Evolutionary conservation across 1,284 basidiomycete genomes (phyloP), one percentile per base, ranked within the genome.

Genomic region (Ustilago cynodontis): DNA sequence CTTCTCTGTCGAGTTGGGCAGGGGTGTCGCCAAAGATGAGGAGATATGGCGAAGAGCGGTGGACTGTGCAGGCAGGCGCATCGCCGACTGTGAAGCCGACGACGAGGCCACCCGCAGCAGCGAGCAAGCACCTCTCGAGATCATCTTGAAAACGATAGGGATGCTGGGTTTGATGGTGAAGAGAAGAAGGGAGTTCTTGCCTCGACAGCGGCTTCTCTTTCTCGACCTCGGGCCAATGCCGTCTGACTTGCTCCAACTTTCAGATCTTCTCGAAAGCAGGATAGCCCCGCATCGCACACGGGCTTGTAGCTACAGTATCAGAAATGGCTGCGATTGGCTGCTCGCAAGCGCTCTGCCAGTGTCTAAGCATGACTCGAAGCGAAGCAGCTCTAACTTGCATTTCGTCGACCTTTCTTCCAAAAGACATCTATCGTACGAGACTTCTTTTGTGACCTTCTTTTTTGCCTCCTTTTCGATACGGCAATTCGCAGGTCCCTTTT

Each of bases 101-200:
- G 59, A 35, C 11, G 63, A 58, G 37, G 70, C 57, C 50, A 56
- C 65, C 51, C 70, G 64, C 60, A 72, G 28, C 35, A 72, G 60
- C 60, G 70, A 72, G 47, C 31, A 33, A 28, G 65, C 70, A 57
- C 60, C 60, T 72, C 70, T 63, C n/a, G 70, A 67, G 57, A 72
- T 67, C 70, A 72, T 72, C 47, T 57, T 72, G 64, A n/a, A 10
- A n/a, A 16, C 9, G 33, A 53, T 6, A 53, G 29, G 53, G 60
- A 41, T 14, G 20, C 16, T 37, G 52, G 29, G n/a, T 3, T 52
- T 47, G 51, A 13, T 54, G 52, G 52, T 45, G 54, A 24, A 50
- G 52, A 37, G 45, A 51, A 20, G 37, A 56, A 6, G n/a, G 16
- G 41, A n/a, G n/a, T n/a, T 14, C 37, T 39, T 39, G 37, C 14